phyloP scores from a whole-genome alignment of 768 basidiomycete species.

The Tylopilus cervinicoccineus region DNA sequence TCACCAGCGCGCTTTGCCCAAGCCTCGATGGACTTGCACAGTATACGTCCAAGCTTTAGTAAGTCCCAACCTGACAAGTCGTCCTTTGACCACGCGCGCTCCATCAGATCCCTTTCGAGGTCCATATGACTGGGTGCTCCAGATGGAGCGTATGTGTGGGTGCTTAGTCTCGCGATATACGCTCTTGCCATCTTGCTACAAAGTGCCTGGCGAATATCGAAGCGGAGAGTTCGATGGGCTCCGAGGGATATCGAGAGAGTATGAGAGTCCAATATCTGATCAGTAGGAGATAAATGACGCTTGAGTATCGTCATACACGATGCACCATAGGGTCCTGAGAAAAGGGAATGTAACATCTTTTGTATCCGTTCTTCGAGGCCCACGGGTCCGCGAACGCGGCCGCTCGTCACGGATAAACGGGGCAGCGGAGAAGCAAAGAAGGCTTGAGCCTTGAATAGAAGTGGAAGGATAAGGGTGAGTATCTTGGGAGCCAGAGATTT shows the following conservation, averaged over 20 bases:
- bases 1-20: slow-evolving; percentile 47
- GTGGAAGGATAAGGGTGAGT: slow-evolving; percentile 56
- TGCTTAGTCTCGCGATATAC: slow-evolving; percentile 53
- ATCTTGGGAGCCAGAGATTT: slow-evolving; percentile 54
- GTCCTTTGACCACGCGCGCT: slow-evolving; percentile 69
- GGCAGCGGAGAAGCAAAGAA: slow-evolving; percentile 66
- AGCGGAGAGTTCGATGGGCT: slow-evolving; percentile 58
- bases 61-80: slow-evolving; percentile 68
- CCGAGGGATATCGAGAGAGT: slow-evolving; percentile 45
- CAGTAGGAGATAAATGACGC: slow-evolving; percentile 45
- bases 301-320: slow-evolving; percentile 63
- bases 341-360: slow-evolving; percentile 51
- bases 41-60: slow-evolving; percentile 47
- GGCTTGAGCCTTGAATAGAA: slow-evolving; percentile 68
- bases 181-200: slow-evolving; percentile 61
- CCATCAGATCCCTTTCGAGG: slow-evolving; percentile 61
- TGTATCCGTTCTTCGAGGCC: slow-evolving; percentile 53
- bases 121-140: slow-evolving; percentile 59
- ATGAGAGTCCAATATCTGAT: slow-evolving; percentile 23
- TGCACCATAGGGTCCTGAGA: slow-evolving; percentile 62
- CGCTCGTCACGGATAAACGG: slow-evolving; percentile 52
- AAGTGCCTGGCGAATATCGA: slow-evolving; percentile 59
- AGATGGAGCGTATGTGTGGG: slow-evolving; percentile 51
- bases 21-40: slow-evolving; percentile 51
- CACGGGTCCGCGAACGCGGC: slow-evolving; percentile 30